A percentile compares a stretch with the other conserved stretches of the same genome.
These are phyloP conservation scores for Emergomyces pasteurianus DNA, from an alignment of 2,329 filamentous ascomycete genomes.

Conservation along the genomic window DNA sequence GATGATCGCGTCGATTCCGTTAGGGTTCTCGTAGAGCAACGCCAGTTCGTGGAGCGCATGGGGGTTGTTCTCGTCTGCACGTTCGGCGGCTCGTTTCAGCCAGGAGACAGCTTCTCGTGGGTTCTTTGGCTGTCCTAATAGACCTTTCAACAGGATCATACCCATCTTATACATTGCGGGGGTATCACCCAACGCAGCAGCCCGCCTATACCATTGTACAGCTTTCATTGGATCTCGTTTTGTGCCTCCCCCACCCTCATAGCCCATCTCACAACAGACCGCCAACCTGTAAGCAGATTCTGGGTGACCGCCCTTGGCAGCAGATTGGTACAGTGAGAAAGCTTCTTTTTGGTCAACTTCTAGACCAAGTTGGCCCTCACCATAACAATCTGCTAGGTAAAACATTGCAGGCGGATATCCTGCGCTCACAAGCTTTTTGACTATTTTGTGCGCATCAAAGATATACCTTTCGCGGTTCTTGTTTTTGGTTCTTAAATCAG, in stretches of 20 bases:
- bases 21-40: conserved; percentile 44
- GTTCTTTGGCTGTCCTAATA: conserved; percentile 77
- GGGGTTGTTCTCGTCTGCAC: conserved; percentile 78
- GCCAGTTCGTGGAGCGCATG: conserved; percentile 86
- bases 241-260: conserved; percentile 88
- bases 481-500: conserved; percentile 50
- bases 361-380: conserved; percentile 65
- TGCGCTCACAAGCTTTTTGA: conserved; percentile 70
- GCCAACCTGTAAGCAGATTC: conserved; percentile 87
- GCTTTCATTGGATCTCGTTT: conserved; percentile 84
- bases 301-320: conserved; percentile 77
- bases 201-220: conserved; percentile 95
- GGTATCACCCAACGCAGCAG: conserved; percentile 77
- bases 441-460: conserved; percentile 73
- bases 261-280: conserved; percentile 92
- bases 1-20: conserved; percentile 58
- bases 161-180: conserved; percentile 98
- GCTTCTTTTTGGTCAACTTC: conserved; percentile 83
- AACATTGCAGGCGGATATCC: conserved; percentile 85
- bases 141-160: conserved; percentile 86
- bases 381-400: conserved; percentile 79
- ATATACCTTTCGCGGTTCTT: conserved; percentile 71
- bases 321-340: conserved; percentile 84
- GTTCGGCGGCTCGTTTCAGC: conserved; percentile 85
- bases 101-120: conserved; percentile 77